phyloP scores from a whole-genome alignment of 768 basidiomycete species.

The Mycena rosella region DNA sequence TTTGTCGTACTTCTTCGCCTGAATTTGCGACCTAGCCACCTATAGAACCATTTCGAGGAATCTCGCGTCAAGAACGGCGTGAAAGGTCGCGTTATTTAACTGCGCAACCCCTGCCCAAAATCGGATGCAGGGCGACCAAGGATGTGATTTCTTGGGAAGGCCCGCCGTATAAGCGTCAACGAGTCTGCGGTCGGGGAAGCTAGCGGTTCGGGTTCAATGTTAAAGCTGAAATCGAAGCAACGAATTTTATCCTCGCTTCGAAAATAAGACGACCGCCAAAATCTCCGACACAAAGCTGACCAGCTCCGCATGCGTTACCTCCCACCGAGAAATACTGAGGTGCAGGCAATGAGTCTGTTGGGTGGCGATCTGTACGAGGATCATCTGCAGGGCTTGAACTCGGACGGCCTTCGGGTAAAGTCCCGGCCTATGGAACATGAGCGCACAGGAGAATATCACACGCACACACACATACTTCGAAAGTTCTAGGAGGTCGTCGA shows the following conservation, averaged over 20 bases:
- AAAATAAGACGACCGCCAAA: neutral
- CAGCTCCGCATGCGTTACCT: neutral
- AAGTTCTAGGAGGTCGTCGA: neutral
- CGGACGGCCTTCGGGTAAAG: slow-evolving; percentile 4
- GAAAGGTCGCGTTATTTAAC: neutral
- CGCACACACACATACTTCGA: neutral
- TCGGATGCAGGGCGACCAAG: neutral
- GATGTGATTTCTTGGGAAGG: neutral
- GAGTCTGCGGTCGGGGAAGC: neutral
- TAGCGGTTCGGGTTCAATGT: neutral
- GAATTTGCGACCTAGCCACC: neutral
- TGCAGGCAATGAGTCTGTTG: neutral
- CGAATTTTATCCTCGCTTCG: neutral
- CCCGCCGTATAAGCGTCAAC: neutral
- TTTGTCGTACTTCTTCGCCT: neutral
- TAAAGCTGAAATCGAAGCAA: neutral
- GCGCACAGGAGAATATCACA: neutral
- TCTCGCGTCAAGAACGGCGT: neutral
- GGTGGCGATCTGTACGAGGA: neutral
- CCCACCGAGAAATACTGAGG: neutral
- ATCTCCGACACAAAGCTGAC: slow-evolving; percentile 1
- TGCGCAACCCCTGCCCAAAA: neutral
- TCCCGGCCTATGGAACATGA: neutral
- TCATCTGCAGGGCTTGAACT: neutral
- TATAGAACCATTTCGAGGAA: slow-evolving; percentile 7